Evolutionary conservation across 2,329 filamentous ascomycete species (phyloP).

Genomic region (Phialophora verrucosa): DNA sequence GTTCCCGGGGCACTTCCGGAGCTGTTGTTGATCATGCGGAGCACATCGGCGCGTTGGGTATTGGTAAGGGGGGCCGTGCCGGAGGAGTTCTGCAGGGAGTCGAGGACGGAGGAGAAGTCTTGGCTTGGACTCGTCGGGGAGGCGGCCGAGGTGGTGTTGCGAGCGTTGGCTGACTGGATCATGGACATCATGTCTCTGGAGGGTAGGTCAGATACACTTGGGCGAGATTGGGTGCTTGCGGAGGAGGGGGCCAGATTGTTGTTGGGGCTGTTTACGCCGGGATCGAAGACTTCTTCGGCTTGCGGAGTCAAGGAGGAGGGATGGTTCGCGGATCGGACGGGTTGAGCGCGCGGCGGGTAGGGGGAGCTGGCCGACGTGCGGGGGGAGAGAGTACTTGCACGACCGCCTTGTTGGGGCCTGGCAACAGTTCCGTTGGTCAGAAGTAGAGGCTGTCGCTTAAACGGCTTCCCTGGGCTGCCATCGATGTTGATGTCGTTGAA

Average conservation of each 20-base stretch:
- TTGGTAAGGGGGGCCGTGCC: slow-evolving; percentile 52
- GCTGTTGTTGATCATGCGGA: slow-evolving; percentile 52
- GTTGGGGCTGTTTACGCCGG: slow-evolving; percentile 35
- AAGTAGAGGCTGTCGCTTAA: slow-evolving; percentile 55
- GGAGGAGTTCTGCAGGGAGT: slow-evolving; percentile 51
- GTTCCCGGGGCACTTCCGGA: slow-evolving; percentile 47
- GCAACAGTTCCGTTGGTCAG: slow-evolving; percentile 51
- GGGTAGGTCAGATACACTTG: slow-evolving; percentile 36
- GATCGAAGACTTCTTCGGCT: slow-evolving; percentile 54
- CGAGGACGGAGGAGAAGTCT: slow-evolving; percentile 54
- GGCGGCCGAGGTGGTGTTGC: slow-evolving; percentile 41
- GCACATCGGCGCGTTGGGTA: slow-evolving; percentile 54
- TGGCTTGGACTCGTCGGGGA: slow-evolving; percentile 46
- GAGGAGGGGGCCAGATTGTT: not conserved
- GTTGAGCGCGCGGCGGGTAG: slow-evolving; percentile 22
- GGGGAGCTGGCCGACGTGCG: slow-evolving; percentile 40
- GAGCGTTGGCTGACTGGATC: slow-evolving; percentile 55
- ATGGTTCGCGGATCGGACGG: slow-evolving; percentile 13
- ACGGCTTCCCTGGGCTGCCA: slow-evolving; percentile 47
- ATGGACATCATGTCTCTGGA: slow-evolving; percentile 57
- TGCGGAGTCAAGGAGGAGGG: slow-evolving; percentile 41
- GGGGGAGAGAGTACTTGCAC: slow-evolving; percentile 48
- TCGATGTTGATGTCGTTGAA: slow-evolving; percentile 44
- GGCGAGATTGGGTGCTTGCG: slow-evolving; percentile 23
- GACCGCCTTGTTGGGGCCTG: slow-evolving; percentile 32